Evolutionary conservation across 2,329 filamentous ascomycete genomes (phyloP), one percentile per base, ranked within the genome.

Genomic region (Fusarium haematococcum): DNA sequence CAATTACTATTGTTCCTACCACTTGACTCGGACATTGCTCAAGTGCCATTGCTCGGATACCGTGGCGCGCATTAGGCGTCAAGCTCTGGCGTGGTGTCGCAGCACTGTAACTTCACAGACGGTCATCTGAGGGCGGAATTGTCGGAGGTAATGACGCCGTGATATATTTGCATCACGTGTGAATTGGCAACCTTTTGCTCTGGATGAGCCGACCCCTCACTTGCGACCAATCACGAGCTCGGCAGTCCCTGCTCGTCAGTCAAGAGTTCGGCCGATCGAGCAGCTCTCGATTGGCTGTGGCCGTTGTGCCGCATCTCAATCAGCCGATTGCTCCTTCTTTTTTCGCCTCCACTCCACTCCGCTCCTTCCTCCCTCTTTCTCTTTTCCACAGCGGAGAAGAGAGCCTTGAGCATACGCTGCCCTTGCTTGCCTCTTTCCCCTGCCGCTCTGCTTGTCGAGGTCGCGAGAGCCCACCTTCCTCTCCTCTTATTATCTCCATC

Each of bases 161-260:
- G 43, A 67, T 69, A 61, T 20, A 67, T 54, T 50, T 41, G 48
- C 39, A 75, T 79, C 76, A 79, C 77, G 77, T 79, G 77, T 69
- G 33, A 68, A 68, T 78, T 64, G 69, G 65, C 68, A 75, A 74
- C 57, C 57, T 48, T 63, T 54, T 56, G 54, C 63, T 69, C 77
- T 48, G 63, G 63, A 73, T 70, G 63, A 73, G 69, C 58, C 71
- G 71, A 77, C 76, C 81, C 81, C 81, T 78, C 81, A 79, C 59
- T 27, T 33, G 14, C 7, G 63, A 35, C 81, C 81, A 83, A 83
- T 83, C 78, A 81, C 39, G 67, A 67, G 63, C 69, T 73, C 63
- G n/a, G 50, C 10, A 65, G 50, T 64, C 62, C 41, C 45, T 54
- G 39, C 56, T 50, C 63, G 27, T 6, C 45, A 66, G 30, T 65